Base-by-base conservation (phyloP, 176 grass and related monocot genomes). In the Bolboschoenus planiculmis region DNA sequence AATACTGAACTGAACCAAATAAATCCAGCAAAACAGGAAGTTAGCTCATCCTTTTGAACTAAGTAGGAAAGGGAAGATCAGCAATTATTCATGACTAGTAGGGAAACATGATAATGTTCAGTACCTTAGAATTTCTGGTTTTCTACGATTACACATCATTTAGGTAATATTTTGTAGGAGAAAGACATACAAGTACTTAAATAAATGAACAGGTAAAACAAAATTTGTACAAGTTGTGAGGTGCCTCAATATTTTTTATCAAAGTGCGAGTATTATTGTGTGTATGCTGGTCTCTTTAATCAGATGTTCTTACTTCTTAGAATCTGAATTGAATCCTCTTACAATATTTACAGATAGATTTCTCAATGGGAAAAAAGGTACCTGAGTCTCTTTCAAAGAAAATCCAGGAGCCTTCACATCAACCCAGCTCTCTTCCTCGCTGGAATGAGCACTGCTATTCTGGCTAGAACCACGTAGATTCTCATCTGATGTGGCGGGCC, bases 381-480 rank as follows among this genome's bases (percentile, higher is more conserved):
- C 91, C 91, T 89, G 71, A 88, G 37, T 84, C 20, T 81, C 85
- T 84, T 81, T 73, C 15, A 67, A 66, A 81, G 84, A 66, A 66
- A 79, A 88, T 83, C 88, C 89, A 29, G 90, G 83, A 60, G 84
- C 64, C 40, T 89, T 90, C 40, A 94, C 91, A 87, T 99, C 88
- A 84, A 99, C 86, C 97, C 97, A 99, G 48, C 80, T 90, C 42
- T 95, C 97, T 78, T 95, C 97, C 84, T 87, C 89, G 43, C 86
- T 90, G 31, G 61, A 80, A 37, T 89, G 89, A 85, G 85, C 54
- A 64, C 58, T 86, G 84, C 51, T 81, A 83, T 82, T 88, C 78
- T 82, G 78, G 68, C 79, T 67, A 66, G 80, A 79, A 53, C 46
- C 62, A 13, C 65, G 83, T 6, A 79, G 46, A 60, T 85, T 36